These are phyloP conservation scores for Fagopyrum homotropicum DNA, from an alignment of 148 eudicot species.

Conservation along the genomic window DNA sequence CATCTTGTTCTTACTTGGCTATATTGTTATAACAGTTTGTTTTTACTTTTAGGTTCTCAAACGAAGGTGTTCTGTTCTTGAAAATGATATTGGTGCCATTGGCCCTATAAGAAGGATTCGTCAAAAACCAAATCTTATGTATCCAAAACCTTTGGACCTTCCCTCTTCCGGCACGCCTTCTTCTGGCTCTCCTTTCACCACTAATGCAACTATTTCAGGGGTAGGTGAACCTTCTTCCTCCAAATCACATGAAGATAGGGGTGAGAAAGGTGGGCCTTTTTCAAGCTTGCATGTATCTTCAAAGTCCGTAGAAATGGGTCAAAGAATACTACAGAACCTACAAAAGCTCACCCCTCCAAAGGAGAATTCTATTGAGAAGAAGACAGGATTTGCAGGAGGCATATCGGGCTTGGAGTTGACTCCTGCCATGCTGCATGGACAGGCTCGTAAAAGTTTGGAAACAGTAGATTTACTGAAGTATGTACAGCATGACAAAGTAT, in stretches of 20 bases:
- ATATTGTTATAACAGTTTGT: neutral
- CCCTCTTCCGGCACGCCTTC: slow-evolving; percentile 26
- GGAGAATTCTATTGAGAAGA: slow-evolving; percentile 51
- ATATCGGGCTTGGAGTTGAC: slow-evolving; percentile 34
- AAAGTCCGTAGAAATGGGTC: slow-evolving; percentile 64
- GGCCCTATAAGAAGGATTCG: slow-evolving; percentile 91
- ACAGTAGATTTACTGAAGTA: slow-evolving; percentile 30
- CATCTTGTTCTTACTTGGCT: neutral
- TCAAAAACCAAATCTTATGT: slow-evolving; percentile 73
- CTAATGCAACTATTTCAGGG: slow-evolving; percentile 33
- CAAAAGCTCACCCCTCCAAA: slow-evolving; percentile 65
- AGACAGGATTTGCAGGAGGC: slow-evolving; percentile 22
- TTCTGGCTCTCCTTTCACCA: slow-evolving; percentile 18
- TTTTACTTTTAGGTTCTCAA: slow-evolving; percentile 50
- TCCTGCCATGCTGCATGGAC: slow-evolving; percentile 37
- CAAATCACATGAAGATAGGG: slow-evolving; percentile 19
- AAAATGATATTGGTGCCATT: slow-evolving; percentile 67
- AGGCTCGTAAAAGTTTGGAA: slow-evolving; percentile 44
- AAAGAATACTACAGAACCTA: slow-evolving; percentile 66
- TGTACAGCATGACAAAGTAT: slow-evolving; percentile 17
- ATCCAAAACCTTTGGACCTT: slow-evolving; percentile 31
- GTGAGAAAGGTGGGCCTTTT: slow-evolving; percentile 23
- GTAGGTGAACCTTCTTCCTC: slow-evolving; percentile 21
- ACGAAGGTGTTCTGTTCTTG: slow-evolving; percentile 69
- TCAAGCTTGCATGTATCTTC: slow-evolving; percentile 46